A percentile compares a stretch with the other conserved stretches of the same genome.
Evolutionary conservation across 257 asterid species (phyloP).

Genomic region (Thymus quinquecostatus): DNA sequence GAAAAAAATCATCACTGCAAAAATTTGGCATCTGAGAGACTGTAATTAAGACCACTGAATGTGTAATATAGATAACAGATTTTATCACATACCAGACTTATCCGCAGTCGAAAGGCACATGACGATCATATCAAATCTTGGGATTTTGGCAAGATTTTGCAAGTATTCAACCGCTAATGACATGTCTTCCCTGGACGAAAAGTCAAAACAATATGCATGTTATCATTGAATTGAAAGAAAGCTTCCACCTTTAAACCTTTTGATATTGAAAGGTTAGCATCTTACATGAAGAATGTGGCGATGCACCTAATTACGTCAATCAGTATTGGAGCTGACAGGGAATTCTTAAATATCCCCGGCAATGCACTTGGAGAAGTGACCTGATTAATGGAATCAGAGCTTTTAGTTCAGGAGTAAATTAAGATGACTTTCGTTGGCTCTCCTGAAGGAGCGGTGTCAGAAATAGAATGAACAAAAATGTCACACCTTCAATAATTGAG

Average conservation of each 20-base stretch:
- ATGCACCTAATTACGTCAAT: constrained; percentile 78
- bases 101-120: constrained; percentile 83
- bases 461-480: constrained; percentile 1
- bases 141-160: constrained; percentile 68
- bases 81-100: constrained; percentile 68
- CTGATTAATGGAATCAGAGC: constrained; percentile 41
- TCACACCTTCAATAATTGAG: constrained; percentile 77
- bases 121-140: constrained; percentile 81
- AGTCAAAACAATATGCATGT: constrained; percentile 32
- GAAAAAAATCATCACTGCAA: constrained; percentile 1
- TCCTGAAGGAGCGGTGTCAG: neutral
- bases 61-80: neutral
- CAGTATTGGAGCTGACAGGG: constrained; percentile 79
- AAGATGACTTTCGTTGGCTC: neutral
- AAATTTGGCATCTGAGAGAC: neutral
- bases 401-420: constrained; percentile 5
- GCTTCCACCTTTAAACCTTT: constrained; percentile 9
- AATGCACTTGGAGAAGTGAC: constrained; percentile 71
- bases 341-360: constrained; percentile 83
- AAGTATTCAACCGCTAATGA: constrained; percentile 72
- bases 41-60: neutral
- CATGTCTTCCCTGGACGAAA: constrained; percentile 75
- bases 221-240: constrained; percentile 22
- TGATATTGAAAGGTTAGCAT: constrained; percentile 28
- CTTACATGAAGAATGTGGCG: constrained; percentile 75